Evolutionary conservation across 352 stramenopile species (phyloP), one percentile per base, ranked within the genome.

Genomic region (Phytopythium kandeliae): DNA sequence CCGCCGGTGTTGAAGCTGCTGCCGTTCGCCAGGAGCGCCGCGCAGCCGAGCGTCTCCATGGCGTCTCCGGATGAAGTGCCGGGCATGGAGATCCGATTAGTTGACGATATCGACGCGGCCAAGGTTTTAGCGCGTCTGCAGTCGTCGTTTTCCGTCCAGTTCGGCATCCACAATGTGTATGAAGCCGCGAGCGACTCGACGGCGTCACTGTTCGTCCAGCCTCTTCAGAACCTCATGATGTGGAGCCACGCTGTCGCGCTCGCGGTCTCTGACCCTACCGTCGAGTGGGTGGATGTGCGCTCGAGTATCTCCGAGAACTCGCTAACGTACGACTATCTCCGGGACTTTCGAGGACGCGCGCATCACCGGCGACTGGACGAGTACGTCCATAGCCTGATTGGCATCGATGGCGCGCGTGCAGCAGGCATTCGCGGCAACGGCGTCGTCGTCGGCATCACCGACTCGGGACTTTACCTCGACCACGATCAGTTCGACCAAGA

Each of bases 401-500:
- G 82, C 31, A 69, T 89, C 24, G 69, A 86, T 24, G 63, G 55
- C n/a, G 79, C 75, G 12, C 69, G 81, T 57, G 55, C 63, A 24
- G 60, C 69, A 10, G 82, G 82, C 22, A 89, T 92, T 63, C 61
- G 62, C 34, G 82, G 82, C 33, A 88, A 84, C 58, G 59, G 73
- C 44, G 62, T 93, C 11, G 63, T 89, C 50, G 80, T 91, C 8
- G 82, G 79, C n/a, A 85, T 93, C 51, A 91, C 82, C 1, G 82
- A 93, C 53, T 85, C 81, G 9, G 81, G 78, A 9, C 65, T 92
- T 0, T 90, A 90, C 53, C 67, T 92, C 16, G 66, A 86, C 45
- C 81, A 92, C 60, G 78, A 88, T 56, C 78, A 93, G 55, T 89
- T 93, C 37, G 73, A 92, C 55, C 82, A 92, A 55, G 48, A 62